phyloP scores from a whole-genome alignment of 106 monocot species.

The Allium cepa region DNA sequence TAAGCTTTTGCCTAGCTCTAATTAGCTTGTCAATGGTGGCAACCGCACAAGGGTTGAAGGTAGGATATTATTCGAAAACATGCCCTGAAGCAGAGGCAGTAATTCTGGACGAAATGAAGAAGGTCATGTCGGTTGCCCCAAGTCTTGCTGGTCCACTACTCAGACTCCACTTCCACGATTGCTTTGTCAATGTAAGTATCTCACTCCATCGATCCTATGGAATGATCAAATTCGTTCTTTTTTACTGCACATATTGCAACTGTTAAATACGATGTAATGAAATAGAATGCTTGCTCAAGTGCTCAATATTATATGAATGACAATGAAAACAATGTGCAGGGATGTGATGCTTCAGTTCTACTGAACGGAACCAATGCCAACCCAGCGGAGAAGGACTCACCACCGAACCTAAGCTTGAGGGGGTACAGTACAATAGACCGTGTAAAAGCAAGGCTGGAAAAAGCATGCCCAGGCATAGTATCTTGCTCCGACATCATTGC shows the following conservation, averaged over 20 bases:
- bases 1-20: too few relatives aligned
- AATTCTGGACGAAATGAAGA: constrained; percentile 24
- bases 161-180: constrained; percentile 56
- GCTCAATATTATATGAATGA: background rate
- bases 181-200: constrained; percentile 41
- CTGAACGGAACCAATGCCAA: constrained; percentile 11
- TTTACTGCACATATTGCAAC: too few relatives aligned
- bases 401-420: constrained; percentile 22
- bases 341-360: constrained; percentile 44
- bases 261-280: too few relatives aligned
- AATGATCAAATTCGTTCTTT: too few relatives aligned
- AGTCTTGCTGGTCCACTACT: constrained; percentile 33
- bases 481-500: constrained; percentile 44
- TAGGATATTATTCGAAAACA: constrained; percentile 34
- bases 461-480: constrained; percentile 38
- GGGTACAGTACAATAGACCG: constrained; percentile 31
- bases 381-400: constrained; percentile 25
- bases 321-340: constrained; percentile 11
- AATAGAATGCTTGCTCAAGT: too few relatives aligned
- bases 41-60: constrained; percentile 11
- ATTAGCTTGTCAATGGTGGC: background rate
- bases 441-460: constrained; percentile 33
- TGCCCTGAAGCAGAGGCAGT: constrained; percentile 46
- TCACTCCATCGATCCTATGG: too few relatives aligned
- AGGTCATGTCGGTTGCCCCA: constrained; percentile 18